A percentile compares a stretch with the other conserved stretches of the same genome.
Evolutionary conservation across 305 asterid genomes (phyloP).

Genomic region (Fraxinus floribunda): DNA sequence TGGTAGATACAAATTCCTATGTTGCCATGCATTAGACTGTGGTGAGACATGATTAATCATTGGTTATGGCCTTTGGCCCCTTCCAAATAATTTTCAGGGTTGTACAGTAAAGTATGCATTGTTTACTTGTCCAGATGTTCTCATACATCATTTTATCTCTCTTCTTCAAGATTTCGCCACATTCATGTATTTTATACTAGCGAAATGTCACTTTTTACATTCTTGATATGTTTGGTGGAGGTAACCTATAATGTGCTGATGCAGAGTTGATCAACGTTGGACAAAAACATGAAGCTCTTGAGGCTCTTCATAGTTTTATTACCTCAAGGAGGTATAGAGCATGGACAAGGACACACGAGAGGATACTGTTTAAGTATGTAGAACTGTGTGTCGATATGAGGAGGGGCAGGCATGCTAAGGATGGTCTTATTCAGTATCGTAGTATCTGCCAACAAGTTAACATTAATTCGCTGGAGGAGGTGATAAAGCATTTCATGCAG

Average conservation of each 20-base stretch:
- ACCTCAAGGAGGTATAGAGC: constrained; percentile 94
- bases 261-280: constrained; percentile 95
- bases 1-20: background rate
- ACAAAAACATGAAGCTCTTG: constrained; percentile 94
- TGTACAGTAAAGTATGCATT: background rate
- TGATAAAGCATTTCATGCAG: constrained; percentile 97
- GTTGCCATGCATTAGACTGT: background rate
- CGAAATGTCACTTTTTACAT: constrained; percentile 1
- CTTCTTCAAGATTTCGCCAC: background rate
- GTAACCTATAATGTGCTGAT: constrained; percentile 17
- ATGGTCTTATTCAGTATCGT: constrained; percentile 95
- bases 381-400: constrained; percentile 99
- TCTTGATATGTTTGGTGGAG: background rate
- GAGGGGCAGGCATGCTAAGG: constrained; percentile 96
- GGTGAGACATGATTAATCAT: background rate
- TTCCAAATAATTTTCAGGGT: background rate
- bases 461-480: constrained; percentile 86
- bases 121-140: background rate
- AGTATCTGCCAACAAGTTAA: constrained; percentile 96
- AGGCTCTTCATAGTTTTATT: constrained; percentile 84
- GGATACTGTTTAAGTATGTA: constrained; percentile 84
- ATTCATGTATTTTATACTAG: background rate
- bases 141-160: background rate
- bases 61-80: background rate
- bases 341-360: constrained; percentile 91